Evolutionary conservation across 495 filamentous ascomycete genomes (phyloP), one percentile per base, ranked within the genome.

Genomic region (Aspergillus sparsus): DNA sequence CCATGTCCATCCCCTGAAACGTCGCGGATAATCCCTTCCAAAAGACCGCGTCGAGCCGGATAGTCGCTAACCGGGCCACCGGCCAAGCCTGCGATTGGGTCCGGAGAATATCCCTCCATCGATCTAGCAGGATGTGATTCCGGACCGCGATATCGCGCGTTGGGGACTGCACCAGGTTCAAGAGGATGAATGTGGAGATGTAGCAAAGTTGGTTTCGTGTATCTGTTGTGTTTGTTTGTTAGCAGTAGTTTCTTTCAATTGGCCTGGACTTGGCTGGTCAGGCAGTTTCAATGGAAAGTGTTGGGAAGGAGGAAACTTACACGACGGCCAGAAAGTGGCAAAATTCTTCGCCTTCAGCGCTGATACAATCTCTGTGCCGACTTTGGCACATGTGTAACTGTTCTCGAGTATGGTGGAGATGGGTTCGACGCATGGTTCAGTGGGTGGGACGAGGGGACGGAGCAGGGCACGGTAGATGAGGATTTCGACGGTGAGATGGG

Each of bases 71-170:
- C n/a, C 47, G 18, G 16, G 31, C 21, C 9, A 50, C 6, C 3
- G 47, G 47, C 47, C 47, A 50, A 16, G 47, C 47, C 18, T 33
- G 47, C 47, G 47, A 50, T 27, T 50, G 47, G 2, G 47, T 50
- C 7, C 47, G 47, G 21, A 50, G 47, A 10, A 33, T 50, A 32
- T 50, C 16, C 31, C 47, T 27, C 47, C 47, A 50, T 8, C 16
- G 27, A 33, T 33, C 12, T 10, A 50, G 31, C 21, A 50, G 18
- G 31, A 9, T 32, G 5, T 10, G 7, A 32, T 50, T 50, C 8
- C 47, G 47, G 21, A 50, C 10, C 11, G 47, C 47, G 21, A 10
- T 50, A 6, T 50, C 47, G 1, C 21, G 7, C 2, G 5, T 50
- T 2, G 47, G 47, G 8, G 47, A 50, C n/a, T 50, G 47, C 8